Evolutionary conservation across 768 basidiomycete genomes (phyloP).

Genomic region (Mrakia gelida): DNA sequence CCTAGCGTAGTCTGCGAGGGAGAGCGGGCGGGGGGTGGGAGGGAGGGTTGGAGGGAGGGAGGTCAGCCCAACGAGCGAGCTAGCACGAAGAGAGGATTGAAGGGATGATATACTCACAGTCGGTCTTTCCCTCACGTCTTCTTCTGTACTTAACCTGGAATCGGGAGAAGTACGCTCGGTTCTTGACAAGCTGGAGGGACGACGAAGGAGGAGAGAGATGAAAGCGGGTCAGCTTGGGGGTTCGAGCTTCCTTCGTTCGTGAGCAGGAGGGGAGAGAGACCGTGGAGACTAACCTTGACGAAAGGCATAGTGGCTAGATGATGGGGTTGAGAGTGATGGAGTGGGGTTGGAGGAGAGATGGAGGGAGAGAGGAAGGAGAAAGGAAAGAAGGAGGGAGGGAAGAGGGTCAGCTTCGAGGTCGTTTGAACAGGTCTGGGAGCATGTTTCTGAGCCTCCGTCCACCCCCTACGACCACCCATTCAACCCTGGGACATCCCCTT

Average conservation of each 20-base stretch:
- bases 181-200: slow-evolving; percentile 57
- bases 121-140: slow-evolving; percentile 96
- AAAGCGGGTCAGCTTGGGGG: not conserved
- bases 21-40: not conserved
- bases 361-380: not conserved
- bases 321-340: not conserved
- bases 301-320: slow-evolving; percentile 12
- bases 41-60: not conserved
- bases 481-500: not conserved
- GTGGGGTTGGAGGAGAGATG: not conserved
- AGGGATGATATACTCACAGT: slow-evolving; percentile 58
- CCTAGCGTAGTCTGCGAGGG: slow-evolving; percentile 81
- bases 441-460: not conserved
- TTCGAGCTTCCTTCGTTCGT: not conserved
- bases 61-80: not conserved
- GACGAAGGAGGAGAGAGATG: not conserved
- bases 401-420: not conserved
- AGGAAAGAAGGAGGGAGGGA: not conserved
- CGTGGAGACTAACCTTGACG: not conserved
- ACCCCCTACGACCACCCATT: not conserved
- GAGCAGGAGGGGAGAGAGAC: not conserved
- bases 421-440: not conserved
- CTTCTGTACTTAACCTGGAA: slow-evolving; percentile 99
- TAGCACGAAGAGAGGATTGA: not conserved
- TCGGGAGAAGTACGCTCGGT: slow-evolving; percentile 89